Percentiles rank a stretch among this genome's conserved stretches.
These are phyloP conservation scores for Zygosaccharomyces rouxii DNA, from an alignment of 805 yeast genomes.

Conservation along the genomic window DNA sequence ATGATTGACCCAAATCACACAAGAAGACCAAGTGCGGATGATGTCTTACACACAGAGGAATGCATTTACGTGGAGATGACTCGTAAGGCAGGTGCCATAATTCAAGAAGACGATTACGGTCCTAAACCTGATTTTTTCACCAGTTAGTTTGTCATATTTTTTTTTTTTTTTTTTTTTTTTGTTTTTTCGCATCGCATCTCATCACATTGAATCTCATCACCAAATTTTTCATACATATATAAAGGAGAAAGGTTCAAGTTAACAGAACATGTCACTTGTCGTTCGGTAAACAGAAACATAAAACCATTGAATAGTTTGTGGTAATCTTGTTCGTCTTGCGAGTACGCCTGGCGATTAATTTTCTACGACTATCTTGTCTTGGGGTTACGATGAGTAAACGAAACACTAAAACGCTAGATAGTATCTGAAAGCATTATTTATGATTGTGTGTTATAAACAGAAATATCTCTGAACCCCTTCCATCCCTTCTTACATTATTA, in stretches of 20 bases:
- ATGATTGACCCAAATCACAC: constrained; percentile 85
- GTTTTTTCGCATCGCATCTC: neutral
- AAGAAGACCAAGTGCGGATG: constrained; percentile 73
- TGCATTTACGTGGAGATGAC: constrained; percentile 72
- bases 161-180: neutral
- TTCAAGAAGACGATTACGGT: constrained; percentile 94
- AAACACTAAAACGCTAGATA: constrained; percentile 35
- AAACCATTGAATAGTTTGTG: too few species aligned
- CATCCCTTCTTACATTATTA: too few species aligned
- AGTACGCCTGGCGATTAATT: neutral
- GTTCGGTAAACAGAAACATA: too few species aligned
- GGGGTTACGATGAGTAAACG: constrained; percentile 29
- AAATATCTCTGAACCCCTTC: constrained; percentile 21
- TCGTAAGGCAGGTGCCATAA: constrained; percentile 87
- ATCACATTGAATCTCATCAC: neutral
- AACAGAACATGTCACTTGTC: too few species aligned
- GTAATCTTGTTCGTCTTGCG: neutral
- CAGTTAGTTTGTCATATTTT: neutral
- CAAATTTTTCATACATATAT: neutral
- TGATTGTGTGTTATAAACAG: constrained; percentile 31
- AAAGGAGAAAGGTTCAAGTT: neutral
- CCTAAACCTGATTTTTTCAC: constrained; percentile 54
- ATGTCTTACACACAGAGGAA: constrained; percentile 67
- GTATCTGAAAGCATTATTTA: constrained; percentile 33
- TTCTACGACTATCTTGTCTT: neutral